Base-by-base conservation (phyloP, 1,284 basidiomycete genomes). In the Vanrija humicola region DNA sequence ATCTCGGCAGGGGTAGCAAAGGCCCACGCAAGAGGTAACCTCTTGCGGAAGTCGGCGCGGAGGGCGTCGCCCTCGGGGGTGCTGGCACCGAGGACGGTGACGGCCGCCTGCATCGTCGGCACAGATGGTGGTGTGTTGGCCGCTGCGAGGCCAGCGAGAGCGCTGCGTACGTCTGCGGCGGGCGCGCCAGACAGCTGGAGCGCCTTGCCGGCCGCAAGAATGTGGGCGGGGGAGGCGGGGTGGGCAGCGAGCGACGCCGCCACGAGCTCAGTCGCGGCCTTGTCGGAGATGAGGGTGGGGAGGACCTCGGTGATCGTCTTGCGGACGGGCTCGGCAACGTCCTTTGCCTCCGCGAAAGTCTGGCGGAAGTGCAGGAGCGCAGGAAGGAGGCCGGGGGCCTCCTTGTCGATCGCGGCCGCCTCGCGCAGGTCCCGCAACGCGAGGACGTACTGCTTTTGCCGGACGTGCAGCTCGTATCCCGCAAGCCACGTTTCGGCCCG, bases 381-480 rank as follows among this genome's bases (percentile, higher is more conserved):
- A 10, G 85, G 68, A 62, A 94, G 89, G 29, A 96, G 75, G 43
- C 84, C 82, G 0, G 91, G 82, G 56, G 87, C 74, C 9, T 83
- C 76, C 0, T 82, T 62, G 52, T 86, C 81, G 10, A 93, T 64
- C 0, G 78, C 69, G 12, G 83, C 78, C 1, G 86, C 87, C 2
- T 78, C 79, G 9, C 79, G 80, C 5, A 98, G 79, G 0, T 89
- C 89, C 58, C 83, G 81, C 1, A 85, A 76, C 0, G 91, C 92
- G 64, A 90, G 87, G 25, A 94, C 74, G 66, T 86, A 86, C 71
- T 89, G 90, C 67, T 84, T 91, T 70, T 87, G 80, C 50, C 91
- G 80, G 19, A 89, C 74, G 23, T 88, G 85, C 25, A 98, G 86
- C 67, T 97, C 91, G 68, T 90, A 96, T 2, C 82, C 80, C 0